Base-by-base conservation (phyloP, 495 filamentous ascomycete genomes). In the Penicillium herquei region DNA sequence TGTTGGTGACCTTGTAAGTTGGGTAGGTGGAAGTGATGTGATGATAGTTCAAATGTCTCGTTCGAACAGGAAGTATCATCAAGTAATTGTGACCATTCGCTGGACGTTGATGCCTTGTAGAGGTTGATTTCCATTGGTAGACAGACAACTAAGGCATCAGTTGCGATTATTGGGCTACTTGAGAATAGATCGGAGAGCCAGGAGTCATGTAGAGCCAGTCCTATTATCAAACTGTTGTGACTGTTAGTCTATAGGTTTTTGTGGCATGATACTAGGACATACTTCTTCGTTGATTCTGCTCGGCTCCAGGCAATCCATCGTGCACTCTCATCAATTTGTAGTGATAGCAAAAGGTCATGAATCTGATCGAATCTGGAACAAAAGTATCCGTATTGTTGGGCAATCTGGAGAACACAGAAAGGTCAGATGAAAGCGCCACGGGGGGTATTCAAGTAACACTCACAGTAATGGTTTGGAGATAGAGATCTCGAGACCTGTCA, bases 121-220 rank as follows among this genome's bases (percentile, higher is more conserved):
- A 56, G 48, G 13, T 32, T 14, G 21, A 12, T 21, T n/a, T 42
- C 39, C 6, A 39, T 9, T 13, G 54, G 45, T 7, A 49, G 31
- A 18, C n/a, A 1, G 10, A 39, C 39, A 0, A 33, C n/a, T 8
- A 58, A 42, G 31, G 18, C 33, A 32, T 58, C 50, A 12, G 44
- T 35, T 3, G 18, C 30, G 8, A 54, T 58, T 0, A 58, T 44
- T 7, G 56, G 45, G 10, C 8, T 39, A 17, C 45, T 50, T 0
- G 37, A 49, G 17, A 53, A 58, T 3, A 49, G 12, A 8, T 54
- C 56, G 12, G 56, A 58, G 3, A 58, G 44, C 56, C 56, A 58
- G 7, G 56, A 37, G 18, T 58, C 56, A 14, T 58, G 56, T 7
- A 58, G 32, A 31, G 54, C n/a, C 8, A 58, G 39, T 32, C 56